Conservation (phyloP, 345 rosid genomes). For the Viola odorata region DNA sequence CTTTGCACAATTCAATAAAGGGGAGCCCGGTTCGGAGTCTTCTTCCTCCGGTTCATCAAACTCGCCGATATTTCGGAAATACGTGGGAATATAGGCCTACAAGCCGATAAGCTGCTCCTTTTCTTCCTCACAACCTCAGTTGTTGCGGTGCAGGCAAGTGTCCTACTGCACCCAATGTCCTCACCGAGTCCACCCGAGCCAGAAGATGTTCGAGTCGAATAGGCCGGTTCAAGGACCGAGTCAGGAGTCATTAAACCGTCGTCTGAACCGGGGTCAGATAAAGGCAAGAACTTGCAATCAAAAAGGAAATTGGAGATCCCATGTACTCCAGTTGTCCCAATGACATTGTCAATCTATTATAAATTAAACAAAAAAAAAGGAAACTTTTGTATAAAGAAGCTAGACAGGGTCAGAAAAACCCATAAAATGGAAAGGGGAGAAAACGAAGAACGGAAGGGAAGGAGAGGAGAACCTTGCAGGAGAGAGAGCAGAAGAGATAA, state of each 20-base stretch:
- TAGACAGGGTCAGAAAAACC: constrained; percentile 8
- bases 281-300: constrained; percentile 55
- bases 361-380: not conserved
- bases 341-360: constrained; percentile 50
- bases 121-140: constrained; percentile 72
- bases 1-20: constrained; percentile 40
- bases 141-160: constrained; percentile 57
- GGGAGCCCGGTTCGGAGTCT: constrained; percentile 78
- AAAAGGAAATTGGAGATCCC: constrained; percentile 56
- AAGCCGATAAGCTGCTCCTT: constrained; percentile 59
- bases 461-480: constrained; percentile 72
- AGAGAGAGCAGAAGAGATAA: constrained; percentile 70
- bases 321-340: constrained; percentile 34
- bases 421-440: constrained; percentile 1
- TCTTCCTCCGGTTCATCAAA: constrained; percentile 66
- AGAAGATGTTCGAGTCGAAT: constrained; percentile 51
- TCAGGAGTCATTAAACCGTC: constrained; percentile 53
- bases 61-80: constrained; percentile 38
- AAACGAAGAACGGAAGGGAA: constrained; percentile 22
- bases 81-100: constrained; percentile 41
- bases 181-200: constrained; percentile 52
- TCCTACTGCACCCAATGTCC: constrained; percentile 32
- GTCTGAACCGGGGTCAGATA: constrained; percentile 47
- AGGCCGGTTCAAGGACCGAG: constrained; percentile 54
- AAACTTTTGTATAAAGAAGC: no score